Conservation (phyloP, 352 stramenopile species). For the Pythium biforme region DNA sequence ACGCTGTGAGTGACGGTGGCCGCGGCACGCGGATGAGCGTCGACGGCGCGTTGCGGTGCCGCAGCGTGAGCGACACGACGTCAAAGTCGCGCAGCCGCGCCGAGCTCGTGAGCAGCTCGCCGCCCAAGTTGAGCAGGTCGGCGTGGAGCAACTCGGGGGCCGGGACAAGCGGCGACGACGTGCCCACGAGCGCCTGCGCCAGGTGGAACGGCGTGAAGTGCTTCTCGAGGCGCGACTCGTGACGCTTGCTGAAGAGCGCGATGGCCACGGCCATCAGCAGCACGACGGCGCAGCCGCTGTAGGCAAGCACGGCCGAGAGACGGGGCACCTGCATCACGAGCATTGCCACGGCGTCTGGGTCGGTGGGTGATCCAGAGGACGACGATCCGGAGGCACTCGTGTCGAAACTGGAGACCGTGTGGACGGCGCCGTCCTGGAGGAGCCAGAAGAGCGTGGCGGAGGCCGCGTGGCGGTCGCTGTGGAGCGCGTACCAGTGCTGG, state of each 20-base stretch:
- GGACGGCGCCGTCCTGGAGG: slow-evolving; percentile 28
- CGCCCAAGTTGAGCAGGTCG: slow-evolving; percentile 26
- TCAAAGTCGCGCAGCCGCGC: slow-evolving; percentile 25
- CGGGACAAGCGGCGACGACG: slow-evolving; percentile 18
- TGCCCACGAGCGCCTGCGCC: slow-evolving; percentile 23
- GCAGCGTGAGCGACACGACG: slow-evolving; percentile 27
- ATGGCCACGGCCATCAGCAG: slow-evolving; percentile 23
- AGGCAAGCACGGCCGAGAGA: slow-evolving; percentile 19
- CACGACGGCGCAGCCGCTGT: slow-evolving; percentile 23
- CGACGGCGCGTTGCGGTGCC: slow-evolving; percentile 13
- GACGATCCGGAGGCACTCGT: not conserved
- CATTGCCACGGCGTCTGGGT: not conserved
- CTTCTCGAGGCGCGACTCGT: slow-evolving; percentile 29
- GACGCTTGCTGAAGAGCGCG: slow-evolving; percentile 26
- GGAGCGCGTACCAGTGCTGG: slow-evolving; percentile 24
- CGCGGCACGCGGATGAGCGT: slow-evolving; percentile 25
- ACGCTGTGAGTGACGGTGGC: slow-evolving; percentile 13
- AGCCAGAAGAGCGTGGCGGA: slow-evolving; percentile 22
- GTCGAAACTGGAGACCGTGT: not conserved
- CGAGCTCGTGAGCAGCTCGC: slow-evolving; percentile 24
- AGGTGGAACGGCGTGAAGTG: slow-evolving; percentile 26
- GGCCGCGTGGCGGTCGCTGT: slow-evolving; percentile 3
- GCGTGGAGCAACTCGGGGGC: slow-evolving; percentile 17
- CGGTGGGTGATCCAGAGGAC: not conserved
- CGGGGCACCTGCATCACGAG: slow-evolving; percentile 19